These are phyloP conservation scores for Thoreauomyces humboldtii DNA, from an alignment of 192 early-diverging fungal genomes.

Conservation along the genomic window DNA sequence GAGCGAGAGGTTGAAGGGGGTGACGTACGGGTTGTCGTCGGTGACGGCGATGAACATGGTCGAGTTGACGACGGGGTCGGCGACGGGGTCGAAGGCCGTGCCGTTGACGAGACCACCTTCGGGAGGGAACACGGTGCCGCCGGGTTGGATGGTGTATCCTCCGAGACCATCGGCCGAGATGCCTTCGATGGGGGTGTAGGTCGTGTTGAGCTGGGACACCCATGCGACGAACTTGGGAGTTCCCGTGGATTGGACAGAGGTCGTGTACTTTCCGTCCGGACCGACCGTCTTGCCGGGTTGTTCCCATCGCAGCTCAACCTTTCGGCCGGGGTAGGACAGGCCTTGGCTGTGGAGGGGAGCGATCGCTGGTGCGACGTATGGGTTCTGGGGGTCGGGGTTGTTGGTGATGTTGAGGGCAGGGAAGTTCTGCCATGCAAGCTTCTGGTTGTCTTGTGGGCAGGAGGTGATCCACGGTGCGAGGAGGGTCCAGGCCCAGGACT, in stretches of 20 bases:
- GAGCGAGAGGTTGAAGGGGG: constrained; percentile 25
- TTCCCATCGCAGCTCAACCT: constrained; percentile 26
- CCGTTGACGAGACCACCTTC: not conserved
- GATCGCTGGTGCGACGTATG: not conserved
- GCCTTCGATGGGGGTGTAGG: constrained; percentile 22
- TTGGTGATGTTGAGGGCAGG: constrained; percentile 29
- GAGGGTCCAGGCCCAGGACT: constrained; percentile 33
- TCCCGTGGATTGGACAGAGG: constrained; percentile 12
- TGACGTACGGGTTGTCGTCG: constrained; percentile 23
- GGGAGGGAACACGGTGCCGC: constrained; percentile 7
- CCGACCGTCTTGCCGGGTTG: constrained; percentile 27
- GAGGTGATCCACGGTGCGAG: constrained; percentile 29
- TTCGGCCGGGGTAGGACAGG: constrained; percentile 21
- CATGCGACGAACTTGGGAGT: constrained; percentile 23
- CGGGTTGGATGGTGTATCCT: constrained; percentile 31
- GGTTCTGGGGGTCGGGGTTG: constrained; percentile 24
- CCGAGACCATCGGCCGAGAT: constrained; percentile 3
- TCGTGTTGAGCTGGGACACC: constrained; percentile 35
- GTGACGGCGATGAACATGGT: constrained; percentile 34
- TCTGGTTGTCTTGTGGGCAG: constrained; percentile 25
- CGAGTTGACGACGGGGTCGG: constrained; percentile 32
- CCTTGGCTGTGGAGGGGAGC: not conserved
- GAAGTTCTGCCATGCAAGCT: constrained; percentile 30
- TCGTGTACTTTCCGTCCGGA: constrained; percentile 22
- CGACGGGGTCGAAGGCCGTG: constrained; percentile 8